Evolutionary conservation across 2,329 filamentous ascomycete genomes (phyloP), one percentile per base, ranked within the genome.

Genomic region (Alternaria alternata): DNA sequence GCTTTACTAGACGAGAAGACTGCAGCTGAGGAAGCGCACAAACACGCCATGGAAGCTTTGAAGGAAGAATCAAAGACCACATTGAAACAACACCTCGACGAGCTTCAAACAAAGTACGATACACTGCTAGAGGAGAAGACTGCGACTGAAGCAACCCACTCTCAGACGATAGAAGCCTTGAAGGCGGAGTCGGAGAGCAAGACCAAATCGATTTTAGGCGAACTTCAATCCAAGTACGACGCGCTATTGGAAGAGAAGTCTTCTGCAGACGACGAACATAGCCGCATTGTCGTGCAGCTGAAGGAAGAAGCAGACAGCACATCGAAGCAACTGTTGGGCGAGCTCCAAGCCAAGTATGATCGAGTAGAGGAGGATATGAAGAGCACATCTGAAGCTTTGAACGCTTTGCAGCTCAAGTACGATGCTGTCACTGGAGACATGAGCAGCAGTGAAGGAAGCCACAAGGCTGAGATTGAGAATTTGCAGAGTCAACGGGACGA

Each of bases 1-100:
- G 59, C 42, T 32, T 54, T 76, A 9, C 26, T 72, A 4, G 62
- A 67, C 54, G 74, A 76, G 30, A 75, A 75, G 62, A 70, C 63
- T 6, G 59, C 65, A 36, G 64, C 63, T 1, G 69, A 74, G 49
- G 67, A 69, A 54, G 68, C 67, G 2, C 72, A 76, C 42, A 61
- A 36, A 26, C 64, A 55, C 28, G 72, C 71, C 2, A 62, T 76
- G 14, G 65, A 75, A 24, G 63, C 69, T 11, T 39, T 75, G 14
- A 69, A 71, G 57, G 41, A 69, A 36, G 69, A 74, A 26, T 67
- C 61, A 7, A 63, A 70, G 12, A 62, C 46, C 22, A 51, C 66
- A 4, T 68, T 70, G 1, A 71, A 67, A 26, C 51, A 55, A 46
- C 47, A 57, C 2, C 46, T 64, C 3, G 55, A 49, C 4, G 62